These are phyloP conservation scores for Alternaria dauci DNA, from an alignment of 2,329 filamentous ascomycete species.

Conservation along the genomic window DNA sequence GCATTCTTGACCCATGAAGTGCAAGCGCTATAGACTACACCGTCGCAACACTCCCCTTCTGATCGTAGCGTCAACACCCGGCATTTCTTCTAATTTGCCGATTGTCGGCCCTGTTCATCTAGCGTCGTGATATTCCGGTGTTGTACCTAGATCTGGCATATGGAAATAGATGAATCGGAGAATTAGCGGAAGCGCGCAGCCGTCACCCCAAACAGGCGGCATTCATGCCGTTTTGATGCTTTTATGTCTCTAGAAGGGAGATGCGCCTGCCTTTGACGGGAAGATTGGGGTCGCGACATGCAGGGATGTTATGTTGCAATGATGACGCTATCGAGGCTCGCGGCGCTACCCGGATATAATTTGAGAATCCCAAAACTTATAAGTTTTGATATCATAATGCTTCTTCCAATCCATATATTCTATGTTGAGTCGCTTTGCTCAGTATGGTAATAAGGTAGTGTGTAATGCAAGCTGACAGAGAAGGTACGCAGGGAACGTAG, in stretches of 20 bases:
- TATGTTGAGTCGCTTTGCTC: too few species aligned
- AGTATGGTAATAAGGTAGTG: too few species aligned
- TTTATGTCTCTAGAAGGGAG: background rate
- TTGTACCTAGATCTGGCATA: conserved; percentile 5
- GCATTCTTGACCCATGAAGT: background rate
- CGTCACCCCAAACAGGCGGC: background rate
- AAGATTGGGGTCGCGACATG: background rate
- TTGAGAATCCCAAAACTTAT: too few species aligned
- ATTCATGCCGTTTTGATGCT: conserved; percentile 3
- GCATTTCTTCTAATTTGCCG: background rate
- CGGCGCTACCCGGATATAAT: too few species aligned
- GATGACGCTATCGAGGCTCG: background rate
- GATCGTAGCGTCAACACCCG: background rate
- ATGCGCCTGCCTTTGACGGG: background rate
- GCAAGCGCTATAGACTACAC: background rate
- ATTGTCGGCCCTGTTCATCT: background rate
- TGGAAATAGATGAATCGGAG: background rate
- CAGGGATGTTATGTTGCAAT: background rate
- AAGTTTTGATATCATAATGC: too few species aligned
- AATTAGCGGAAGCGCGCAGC: conserved; percentile 6
- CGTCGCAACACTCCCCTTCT: background rate
- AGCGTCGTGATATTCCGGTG: background rate
- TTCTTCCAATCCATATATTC: too few species aligned
- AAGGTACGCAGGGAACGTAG: conserved; percentile 4
- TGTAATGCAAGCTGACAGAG: background rate